phyloP scores from a whole-genome alignment of 345 rosid species.

The Salix purpurea region DNA sequence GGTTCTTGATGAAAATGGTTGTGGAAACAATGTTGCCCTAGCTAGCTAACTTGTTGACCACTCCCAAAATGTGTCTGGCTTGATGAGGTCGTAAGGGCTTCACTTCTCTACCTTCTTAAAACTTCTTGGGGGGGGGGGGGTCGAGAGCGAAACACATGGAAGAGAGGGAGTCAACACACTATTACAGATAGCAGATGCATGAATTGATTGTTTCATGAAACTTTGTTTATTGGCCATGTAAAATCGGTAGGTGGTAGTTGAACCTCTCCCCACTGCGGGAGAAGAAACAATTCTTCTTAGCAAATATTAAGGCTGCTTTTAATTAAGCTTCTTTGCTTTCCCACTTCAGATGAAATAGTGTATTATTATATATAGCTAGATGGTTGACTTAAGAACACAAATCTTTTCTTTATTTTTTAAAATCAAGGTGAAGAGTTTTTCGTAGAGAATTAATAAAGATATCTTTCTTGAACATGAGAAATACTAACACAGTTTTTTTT shows the following conservation, averaged over 20 bases:
- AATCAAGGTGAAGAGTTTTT: background rate
- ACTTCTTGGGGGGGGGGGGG: background rate
- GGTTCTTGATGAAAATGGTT: conserved; percentile 14
- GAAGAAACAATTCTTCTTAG: conserved; percentile 17
- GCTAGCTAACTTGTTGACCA: conserved; percentile 1
- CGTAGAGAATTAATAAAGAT: background rate
- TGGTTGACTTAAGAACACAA: background rate
- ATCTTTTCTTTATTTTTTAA: background rate
- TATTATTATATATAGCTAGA: background rate
- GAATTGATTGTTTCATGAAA: conserved; percentile 52
- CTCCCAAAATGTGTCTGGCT: background rate
- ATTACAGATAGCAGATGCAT: conserved; percentile 16
- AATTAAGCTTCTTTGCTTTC: conserved; percentile 4
- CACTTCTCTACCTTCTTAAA: background rate
- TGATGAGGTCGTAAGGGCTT: conserved; percentile 6
- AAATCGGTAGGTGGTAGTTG: conserved; percentile 73
- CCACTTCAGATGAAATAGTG: background rate
- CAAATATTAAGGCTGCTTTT: conserved; percentile 8
- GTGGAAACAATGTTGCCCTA: background rate
- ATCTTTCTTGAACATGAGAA: conserved; percentile 6
- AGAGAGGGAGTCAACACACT: background rate
- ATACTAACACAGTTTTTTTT: background rate
- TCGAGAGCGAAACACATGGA: background rate
- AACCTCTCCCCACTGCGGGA: conserved; percentile 32
- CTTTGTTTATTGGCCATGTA: conserved; percentile 39